Base-by-base conservation (phyloP, 768 basidiomycete species). In the Myochromella boudieri region DNA sequence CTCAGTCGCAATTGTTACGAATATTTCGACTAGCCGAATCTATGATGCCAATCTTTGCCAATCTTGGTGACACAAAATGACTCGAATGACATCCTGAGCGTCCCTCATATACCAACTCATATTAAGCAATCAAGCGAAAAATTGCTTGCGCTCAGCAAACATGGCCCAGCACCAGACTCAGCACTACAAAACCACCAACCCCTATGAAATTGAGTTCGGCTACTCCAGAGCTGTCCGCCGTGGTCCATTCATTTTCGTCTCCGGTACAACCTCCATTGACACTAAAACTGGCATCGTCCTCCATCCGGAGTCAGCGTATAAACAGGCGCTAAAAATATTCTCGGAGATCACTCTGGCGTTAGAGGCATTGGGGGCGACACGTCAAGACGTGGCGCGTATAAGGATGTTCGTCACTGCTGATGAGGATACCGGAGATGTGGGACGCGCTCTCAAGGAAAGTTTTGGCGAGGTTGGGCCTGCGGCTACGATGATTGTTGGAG, bases 401-500 rank as follows among this genome's bases (percentile, higher is more conserved):
- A 59, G 76, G 51, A 72, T 81, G 72, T 81, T 74, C 54, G 76
- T 79, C 3, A 67, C 64, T 9, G 48, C 61, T 10, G 65, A 68
- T 20, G 63, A 69, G 42, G 76, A 79, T 48, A 55, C 62, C 2
- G 65, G 60, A 9, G 67, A 61, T 37, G 68, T 70, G 10, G 67
- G 71, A 27, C 49, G 52, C 18, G 71, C 70, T 6, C 45, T 78
- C 64, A 76, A 71, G 59, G 72, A 74, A 42, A 58, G 56, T 1
- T 64, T 78, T 51, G 73, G 70, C 5, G 65, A 64, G 14, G 66
- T 74, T 1, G 63, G 60, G 2, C 76, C 75, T 6, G 72, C 74
- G n/a, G 77, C 77, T 11, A 78, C 77, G 31, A 77, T 80, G 74
- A 71, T 80, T 29, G 59, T 78, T 27, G 78, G 78, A 8, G 64